Percentiles rank a stretch among this genome's conserved stretches.
These are phyloP conservation scores for Fusarium subglutinans DNA, from an alignment of 2,329 filamentous ascomycete genomes.

Conservation along the genomic window DNA sequence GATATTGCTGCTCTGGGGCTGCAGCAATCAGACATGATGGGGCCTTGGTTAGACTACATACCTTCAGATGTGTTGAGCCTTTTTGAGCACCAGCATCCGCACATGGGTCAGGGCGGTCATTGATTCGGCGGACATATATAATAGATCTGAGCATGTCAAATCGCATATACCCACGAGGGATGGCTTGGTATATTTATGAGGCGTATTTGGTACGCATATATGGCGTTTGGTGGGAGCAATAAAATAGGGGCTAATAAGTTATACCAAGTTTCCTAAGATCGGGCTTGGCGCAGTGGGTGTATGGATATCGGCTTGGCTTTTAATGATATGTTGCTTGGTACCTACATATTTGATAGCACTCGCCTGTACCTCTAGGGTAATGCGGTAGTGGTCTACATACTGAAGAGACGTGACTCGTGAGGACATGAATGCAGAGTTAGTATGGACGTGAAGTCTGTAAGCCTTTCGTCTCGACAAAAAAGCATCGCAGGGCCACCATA, in stretches of 20 bases:
- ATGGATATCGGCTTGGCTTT: not conserved
- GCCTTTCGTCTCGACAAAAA: no score
- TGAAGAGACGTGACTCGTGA: not conserved
- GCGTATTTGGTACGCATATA: constrained; percentile 7
- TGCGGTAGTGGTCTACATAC: not conserved
- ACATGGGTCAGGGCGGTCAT: constrained; percentile 37
- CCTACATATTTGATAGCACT: not conserved
- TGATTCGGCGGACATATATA: not conserved
- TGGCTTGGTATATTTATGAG: constrained; percentile 7
- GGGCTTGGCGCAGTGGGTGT: constrained; percentile 23
- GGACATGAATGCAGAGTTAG: not conserved
- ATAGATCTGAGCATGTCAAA: not conserved
- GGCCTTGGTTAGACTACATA: constrained; percentile 77
- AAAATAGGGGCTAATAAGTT: constrained; percentile 15
- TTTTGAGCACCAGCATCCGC: constrained; percentile 53
- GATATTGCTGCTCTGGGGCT: constrained; percentile 74
- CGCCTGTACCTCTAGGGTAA: not conserved
- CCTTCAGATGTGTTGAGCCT: constrained; percentile 71
- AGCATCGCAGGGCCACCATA: not conserved
- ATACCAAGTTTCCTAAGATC: constrained; percentile 18
- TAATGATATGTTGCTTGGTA: not conserved
- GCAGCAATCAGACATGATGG: constrained; percentile 71
- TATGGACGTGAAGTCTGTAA: not conserved
- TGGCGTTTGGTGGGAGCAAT: constrained; percentile 22
- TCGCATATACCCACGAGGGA: not conserved